Conservation (phyloP, 2,329 filamentous ascomycete species). For the Penicillium sp. region DNA sequence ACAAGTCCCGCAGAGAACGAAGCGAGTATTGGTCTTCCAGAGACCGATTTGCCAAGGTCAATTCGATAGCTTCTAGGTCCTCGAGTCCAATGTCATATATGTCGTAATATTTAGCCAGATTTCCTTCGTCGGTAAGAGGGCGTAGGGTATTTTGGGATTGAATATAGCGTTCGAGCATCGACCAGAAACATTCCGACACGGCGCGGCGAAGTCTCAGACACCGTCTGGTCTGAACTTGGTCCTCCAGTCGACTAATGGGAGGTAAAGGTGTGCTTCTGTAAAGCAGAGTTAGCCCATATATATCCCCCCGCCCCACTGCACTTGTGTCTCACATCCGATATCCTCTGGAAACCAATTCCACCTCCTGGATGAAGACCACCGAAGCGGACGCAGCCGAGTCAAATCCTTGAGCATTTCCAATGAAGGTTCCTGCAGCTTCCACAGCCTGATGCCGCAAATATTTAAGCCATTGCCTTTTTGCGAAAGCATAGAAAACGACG, state of each 20-base stretch:
- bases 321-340: slow-evolving; percentile 68
- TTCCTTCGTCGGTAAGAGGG: slow-evolving; percentile 71
- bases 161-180: slow-evolving; percentile 69
- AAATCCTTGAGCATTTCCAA: slow-evolving; percentile 74
- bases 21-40: slow-evolving; percentile 76
- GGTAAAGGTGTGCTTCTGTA: slow-evolving; percentile 80
- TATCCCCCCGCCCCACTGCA: slow-evolving; percentile 15
- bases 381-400: slow-evolving; percentile 74
- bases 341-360: slow-evolving; percentile 89
- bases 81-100: slow-evolving; percentile 76
- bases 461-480: slow-evolving; percentile 77
- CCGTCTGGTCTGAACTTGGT: slow-evolving; percentile 72
- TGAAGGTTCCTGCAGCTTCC: slow-evolving; percentile 64
- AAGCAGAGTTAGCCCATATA: slow-evolving; percentile 20
- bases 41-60: slow-evolving; percentile 62
- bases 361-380: slow-evolving; percentile 82
- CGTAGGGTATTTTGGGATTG: slow-evolving; percentile 68
- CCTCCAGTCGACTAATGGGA: slow-evolving; percentile 88
- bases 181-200: slow-evolving; percentile 67
- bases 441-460: slow-evolving; percentile 74
- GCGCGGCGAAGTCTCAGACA: slow-evolving; percentile 76
- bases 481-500: slow-evolving; percentile 66
- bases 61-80: slow-evolving; percentile 68
- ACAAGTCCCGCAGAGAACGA: slow-evolving; percentile 75
- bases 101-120: slow-evolving; percentile 90